A percentile compares a stretch with the other conserved stretches of the same genome.
These are phyloP conservation scores for Halenospora varia DNA, from an alignment of 495 filamentous ascomycete genomes.

Conservation along the genomic window DNA sequence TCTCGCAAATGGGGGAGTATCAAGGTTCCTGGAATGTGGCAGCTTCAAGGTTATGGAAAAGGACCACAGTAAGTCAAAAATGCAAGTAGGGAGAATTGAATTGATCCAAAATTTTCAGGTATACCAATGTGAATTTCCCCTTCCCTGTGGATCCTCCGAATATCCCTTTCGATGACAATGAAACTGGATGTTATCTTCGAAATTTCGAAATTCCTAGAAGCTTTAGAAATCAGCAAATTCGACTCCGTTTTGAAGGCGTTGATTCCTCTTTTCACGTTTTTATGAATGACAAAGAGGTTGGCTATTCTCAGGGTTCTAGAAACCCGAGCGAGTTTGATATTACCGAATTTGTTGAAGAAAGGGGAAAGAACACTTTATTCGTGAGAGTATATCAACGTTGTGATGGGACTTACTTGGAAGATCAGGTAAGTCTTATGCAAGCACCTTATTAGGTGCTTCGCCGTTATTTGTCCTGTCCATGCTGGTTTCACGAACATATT, in stretches of 20 bases:
- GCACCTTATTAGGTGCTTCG: not conserved
- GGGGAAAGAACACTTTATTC: constrained; percentile 46
- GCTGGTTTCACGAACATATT: no score
- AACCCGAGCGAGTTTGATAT: constrained; percentile 69
- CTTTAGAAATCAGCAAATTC: constrained; percentile 25
- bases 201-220: constrained; percentile 41
- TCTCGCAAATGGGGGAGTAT: constrained; percentile 48
- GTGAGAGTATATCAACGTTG: constrained; percentile 67
- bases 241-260: constrained; percentile 67
- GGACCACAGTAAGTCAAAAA: constrained; percentile 21
- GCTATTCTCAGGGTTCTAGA: constrained; percentile 64
- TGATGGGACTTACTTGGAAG: constrained; percentile 65
- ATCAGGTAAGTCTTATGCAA: constrained; percentile 33
- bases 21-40: constrained; percentile 66
- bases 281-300: constrained; percentile 60
- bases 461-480: no score
- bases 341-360: constrained; percentile 40
- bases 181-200: constrained; percentile 58
- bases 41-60: constrained; percentile 60
- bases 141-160: constrained; percentile 56
- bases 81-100: no score
- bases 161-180: constrained; percentile 59
- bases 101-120: constrained; percentile 57
- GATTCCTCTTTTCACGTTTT: constrained; percentile 66
- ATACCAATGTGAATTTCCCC: constrained; percentile 62